Conservation (phyloP, 169 alveolate genomes). For the Babesia divergens region DNA sequence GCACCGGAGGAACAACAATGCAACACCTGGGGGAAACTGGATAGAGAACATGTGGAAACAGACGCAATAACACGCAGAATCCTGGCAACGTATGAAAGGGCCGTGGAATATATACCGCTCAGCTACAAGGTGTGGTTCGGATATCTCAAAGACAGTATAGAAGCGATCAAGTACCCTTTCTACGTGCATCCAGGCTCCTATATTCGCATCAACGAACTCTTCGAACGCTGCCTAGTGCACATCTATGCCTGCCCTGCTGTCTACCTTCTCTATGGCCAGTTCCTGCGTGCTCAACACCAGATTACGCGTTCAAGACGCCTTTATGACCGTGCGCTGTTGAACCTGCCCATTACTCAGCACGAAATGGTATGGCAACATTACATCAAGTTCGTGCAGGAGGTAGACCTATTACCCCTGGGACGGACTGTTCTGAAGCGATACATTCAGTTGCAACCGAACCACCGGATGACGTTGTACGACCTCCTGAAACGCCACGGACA, state of each 20-base stretch:
- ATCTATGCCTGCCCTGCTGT: conserved; percentile 83
- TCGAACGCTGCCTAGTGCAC: conserved; percentile 81
- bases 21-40: neutral
- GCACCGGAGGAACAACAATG: neutral
- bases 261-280: conserved; percentile 84
- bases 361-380: conserved; percentile 81
- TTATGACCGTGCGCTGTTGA: conserved; percentile 79
- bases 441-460: conserved; percentile 76
- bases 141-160: conserved; percentile 69
- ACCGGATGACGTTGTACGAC: conserved; percentile 78
- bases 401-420: conserved; percentile 70
- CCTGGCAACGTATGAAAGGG: conserved; percentile 81
- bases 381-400: conserved; percentile 74
- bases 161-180: conserved; percentile 22
- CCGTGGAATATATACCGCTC: conserved; percentile 82
- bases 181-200: conserved; percentile 59
- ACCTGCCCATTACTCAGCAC: conserved; percentile 86
- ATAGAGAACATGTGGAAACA: neutral
- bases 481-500: conserved; percentile 63
- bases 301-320: conserved; percentile 80
- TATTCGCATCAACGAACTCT: conserved; percentile 67
- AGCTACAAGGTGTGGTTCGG: conserved; percentile 88
- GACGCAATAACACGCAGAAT: conserved; percentile 66
- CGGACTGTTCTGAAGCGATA: conserved; percentile 78
- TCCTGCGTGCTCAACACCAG: conserved; percentile 68